Base-by-base conservation (phyloP, 1,284 basidiomycete genomes). In the Xanthoconium separans region DNA sequence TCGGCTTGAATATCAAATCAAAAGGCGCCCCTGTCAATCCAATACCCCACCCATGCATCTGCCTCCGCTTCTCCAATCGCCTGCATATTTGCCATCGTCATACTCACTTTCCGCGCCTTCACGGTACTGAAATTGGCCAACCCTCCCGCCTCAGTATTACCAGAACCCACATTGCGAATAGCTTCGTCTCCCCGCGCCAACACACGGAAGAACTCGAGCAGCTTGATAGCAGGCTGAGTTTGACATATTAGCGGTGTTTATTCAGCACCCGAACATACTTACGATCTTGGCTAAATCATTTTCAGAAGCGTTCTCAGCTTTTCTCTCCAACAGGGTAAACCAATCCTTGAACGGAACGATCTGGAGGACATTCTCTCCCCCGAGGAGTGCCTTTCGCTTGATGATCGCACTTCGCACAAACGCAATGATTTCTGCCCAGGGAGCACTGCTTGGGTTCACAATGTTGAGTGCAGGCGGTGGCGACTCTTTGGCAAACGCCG, bases 221-320 rank as follows among this genome's bases (percentile, higher is more conserved):
- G 11, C 41, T 71, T 69, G 47, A 70, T 70, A 0, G 53, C 66
- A 11, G 69, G 66, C 66, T 68, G 30, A 24, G 2, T 12, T 34
- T 51, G 1, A 34, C 15, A 18, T 8, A 20, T 47, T 11, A 49
- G 31, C 13, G n/a, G 16, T 10, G 13, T 22, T 24, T 20, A n/a
- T 6, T n/a, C 20, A 3, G 10, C 4, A 5, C 7, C 13, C 1
- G 18, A 31, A 13, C 9, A 0, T 2, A 58, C 66, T 55, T 43
- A 71, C 67, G 22, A 70, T 60, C 11, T 56, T 54, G 13, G 30
- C 41, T 47, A 61, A 43, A 5, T 63, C 54, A 7, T 63, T 58
- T 13, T 50, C 55, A 0, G 56, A 55, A 1, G 59, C 62, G 3
- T 20, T 47, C 8, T 56, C 55, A 0, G 63, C 69, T 16, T 50